phyloP scores from a whole-genome alignment of 192 early-diverging fungal genomes.

The Backusella macrospora region DNA sequence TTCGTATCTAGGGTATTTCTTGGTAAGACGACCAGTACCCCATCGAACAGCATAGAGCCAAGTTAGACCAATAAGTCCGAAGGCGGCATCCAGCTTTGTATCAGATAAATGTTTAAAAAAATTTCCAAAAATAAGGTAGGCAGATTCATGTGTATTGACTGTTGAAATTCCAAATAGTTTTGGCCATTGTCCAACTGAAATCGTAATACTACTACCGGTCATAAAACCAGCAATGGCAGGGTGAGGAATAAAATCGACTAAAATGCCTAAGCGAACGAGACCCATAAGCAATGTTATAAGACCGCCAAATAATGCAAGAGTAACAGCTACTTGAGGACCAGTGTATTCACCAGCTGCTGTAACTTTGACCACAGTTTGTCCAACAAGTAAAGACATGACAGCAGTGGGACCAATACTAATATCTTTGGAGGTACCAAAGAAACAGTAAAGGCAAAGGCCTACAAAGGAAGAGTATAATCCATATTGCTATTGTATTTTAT shows the following conservation, averaged over 20 bases:
- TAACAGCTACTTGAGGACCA: slow-evolving; percentile 64
- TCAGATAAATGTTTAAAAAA: slow-evolving; percentile 47
- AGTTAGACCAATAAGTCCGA: slow-evolving; percentile 57
- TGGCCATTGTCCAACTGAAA: slow-evolving; percentile 72
- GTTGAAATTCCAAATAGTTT: slow-evolving; percentile 76
- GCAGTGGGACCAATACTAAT: slow-evolving; percentile 70
- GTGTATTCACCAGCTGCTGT: slow-evolving; percentile 66
- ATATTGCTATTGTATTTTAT: slow-evolving; percentile 45
- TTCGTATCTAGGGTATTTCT: slow-evolving; percentile 51
- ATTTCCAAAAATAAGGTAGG: slow-evolving; percentile 79
- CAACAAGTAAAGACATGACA: slow-evolving; percentile 79
- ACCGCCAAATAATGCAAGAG: slow-evolving; percentile 76
- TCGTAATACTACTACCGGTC: slow-evolving; percentile 79
- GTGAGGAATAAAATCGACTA: slow-evolving; percentile 88
- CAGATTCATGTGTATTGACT: slow-evolving; percentile 70
- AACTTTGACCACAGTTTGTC: slow-evolving; percentile 59
- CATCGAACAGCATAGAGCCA: slow-evolving; percentile 48
- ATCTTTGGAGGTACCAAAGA: slow-evolving; percentile 76
- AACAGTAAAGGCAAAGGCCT: slow-evolving; percentile 67
- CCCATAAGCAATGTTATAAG: slow-evolving; percentile 72
- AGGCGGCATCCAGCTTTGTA: slow-evolving; percentile 60
- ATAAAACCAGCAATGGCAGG: slow-evolving; percentile 88
- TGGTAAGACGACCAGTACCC: slow-evolving; percentile 36
- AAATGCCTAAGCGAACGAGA: slow-evolving; percentile 79
- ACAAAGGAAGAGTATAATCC: slow-evolving; percentile 79